Conservation (phyloP, 1,284 basidiomycete genomes). For the Cystobasidiaceae sp. region DNA sequence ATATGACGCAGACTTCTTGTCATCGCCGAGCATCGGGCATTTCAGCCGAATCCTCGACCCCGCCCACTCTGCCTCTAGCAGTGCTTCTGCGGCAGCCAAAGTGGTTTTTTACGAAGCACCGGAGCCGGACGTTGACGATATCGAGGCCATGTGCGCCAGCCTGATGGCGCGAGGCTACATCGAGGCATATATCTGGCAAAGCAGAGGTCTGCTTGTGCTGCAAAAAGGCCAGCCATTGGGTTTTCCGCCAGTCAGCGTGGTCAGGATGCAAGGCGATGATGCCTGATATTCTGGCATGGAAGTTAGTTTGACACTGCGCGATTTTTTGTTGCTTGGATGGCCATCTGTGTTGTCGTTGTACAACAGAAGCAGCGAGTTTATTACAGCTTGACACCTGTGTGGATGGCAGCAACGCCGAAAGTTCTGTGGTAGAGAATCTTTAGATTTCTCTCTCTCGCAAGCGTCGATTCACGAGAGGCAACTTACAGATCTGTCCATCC, state of each 20-base stretch:
- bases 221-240: conserved; percentile 46
- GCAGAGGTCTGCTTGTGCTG: conserved; percentile 45
- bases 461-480: background rate
- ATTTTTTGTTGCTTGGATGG: background rate
- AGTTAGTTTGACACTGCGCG: background rate
- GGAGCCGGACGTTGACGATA: conserved; percentile 45
- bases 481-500: conserved; percentile 40
- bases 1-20: conserved; percentile 35
- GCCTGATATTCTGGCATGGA: background rate
- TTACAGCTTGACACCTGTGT: too few species aligned
- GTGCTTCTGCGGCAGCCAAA: conserved; percentile 43
- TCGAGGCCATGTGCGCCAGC: conserved; percentile 47
- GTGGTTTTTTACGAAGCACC: conserved; percentile 44
- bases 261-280: conserved; percentile 16
- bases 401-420: too few species aligned
- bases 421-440: too few species aligned
- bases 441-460: background rate
- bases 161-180: conserved; percentile 49
- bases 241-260: conserved; percentile 42
- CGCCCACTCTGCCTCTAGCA: conserved; percentile 44
- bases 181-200: conserved; percentile 49
- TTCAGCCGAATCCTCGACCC: conserved; percentile 37
- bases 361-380: too few species aligned
- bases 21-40: conserved; percentile 8
- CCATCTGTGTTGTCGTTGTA: conserved; percentile 17